A percentile compares a stretch with the other conserved stretches of the same genome.
phyloP scores from a whole-genome alignment of 306 rosid genomes.

The Crataegus laevigata region DNA sequence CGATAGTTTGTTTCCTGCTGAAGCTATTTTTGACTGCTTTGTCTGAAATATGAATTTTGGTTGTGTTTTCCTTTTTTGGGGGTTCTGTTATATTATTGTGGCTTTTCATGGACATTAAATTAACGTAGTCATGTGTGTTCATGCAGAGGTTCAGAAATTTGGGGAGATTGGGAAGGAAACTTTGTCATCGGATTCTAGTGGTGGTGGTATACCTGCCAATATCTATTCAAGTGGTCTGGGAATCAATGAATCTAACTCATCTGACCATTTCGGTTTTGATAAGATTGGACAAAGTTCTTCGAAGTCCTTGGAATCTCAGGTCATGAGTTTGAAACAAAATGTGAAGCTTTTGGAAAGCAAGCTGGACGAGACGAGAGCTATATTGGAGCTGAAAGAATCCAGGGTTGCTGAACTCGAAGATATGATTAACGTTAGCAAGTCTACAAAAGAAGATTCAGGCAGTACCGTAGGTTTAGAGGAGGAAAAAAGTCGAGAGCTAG shows the following conservation, averaged over 20 bases:
- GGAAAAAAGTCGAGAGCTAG: constrained; percentile 29
- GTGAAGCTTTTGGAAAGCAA: constrained; percentile 43
- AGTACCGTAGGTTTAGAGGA: constrained; percentile 29
- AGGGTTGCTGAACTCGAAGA: constrained; percentile 64
- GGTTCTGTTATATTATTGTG: not conserved
- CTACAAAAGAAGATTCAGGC: constrained; percentile 39
- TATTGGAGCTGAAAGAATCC: constrained; percentile 43
- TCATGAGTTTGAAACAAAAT: constrained; percentile 46
- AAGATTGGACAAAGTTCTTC: constrained; percentile 34
- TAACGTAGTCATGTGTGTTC: constrained; percentile 10
- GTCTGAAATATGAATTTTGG: not conserved
- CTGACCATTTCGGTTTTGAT: constrained; percentile 37
- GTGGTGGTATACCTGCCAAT: constrained; percentile 32
- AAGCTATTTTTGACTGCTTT: constrained; percentile 3
- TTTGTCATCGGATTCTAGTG: constrained; percentile 27
- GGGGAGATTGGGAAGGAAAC: constrained; percentile 50
- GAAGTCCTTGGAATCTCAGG: constrained; percentile 43
- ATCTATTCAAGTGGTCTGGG: constrained; percentile 24
- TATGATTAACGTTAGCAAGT: constrained; percentile 30
- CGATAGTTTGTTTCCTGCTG: constrained; percentile 1
- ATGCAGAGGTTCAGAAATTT: constrained; percentile 69
- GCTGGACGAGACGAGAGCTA: constrained; percentile 39
- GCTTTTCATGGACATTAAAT: constrained; percentile 1
- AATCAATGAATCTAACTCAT: constrained; percentile 24
- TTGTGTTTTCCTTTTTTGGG: not conserved